Evolutionary conservation across 768 basidiomycete genomes (phyloP).

Genomic region (Leccinum ochraceum): DNA sequence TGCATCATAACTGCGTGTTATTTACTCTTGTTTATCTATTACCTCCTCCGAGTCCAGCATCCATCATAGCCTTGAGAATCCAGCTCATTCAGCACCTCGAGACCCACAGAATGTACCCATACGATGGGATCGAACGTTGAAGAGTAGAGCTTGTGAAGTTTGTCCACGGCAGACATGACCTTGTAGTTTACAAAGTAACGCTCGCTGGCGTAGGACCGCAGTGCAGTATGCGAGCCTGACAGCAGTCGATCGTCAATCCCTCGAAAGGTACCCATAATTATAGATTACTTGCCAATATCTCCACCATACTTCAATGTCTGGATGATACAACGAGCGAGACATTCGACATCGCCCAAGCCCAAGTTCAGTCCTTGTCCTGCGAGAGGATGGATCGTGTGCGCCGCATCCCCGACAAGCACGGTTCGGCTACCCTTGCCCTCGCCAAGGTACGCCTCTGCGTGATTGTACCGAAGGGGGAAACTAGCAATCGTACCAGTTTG

Average conservation of each 20-base stretch:
- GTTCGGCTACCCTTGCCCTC: conserved; percentile 67
- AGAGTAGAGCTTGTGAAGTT: conserved; percentile 85
- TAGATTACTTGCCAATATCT: conserved; percentile 68
- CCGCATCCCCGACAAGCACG: conserved; percentile 93
- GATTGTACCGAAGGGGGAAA: conserved; percentile 87
- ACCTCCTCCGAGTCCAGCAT: conserved; percentile 50
- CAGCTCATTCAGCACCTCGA: conserved; percentile 91
- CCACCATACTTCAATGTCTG: conserved; percentile 60
- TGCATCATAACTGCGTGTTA: conserved; percentile 44
- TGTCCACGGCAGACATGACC: conserved; percentile 82
- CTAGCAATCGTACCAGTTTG: conserved; percentile 78
- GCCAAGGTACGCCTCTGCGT: conserved; percentile 85
- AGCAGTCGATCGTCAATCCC: background rate
- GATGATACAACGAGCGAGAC: conserved; percentile 66
- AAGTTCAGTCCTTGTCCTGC: conserved; percentile 96
- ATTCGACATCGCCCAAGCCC: conserved; percentile 85
- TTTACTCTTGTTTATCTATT: background rate
- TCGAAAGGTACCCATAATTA: background rate
- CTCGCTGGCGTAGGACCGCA: conserved; percentile 75
- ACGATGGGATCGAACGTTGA: conserved; percentile 68
- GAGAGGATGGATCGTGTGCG: conserved; percentile 92
- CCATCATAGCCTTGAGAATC: conserved; percentile 86
- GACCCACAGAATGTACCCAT: conserved; percentile 82
- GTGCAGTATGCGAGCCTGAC: conserved; percentile 71
- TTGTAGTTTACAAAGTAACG: conserved; percentile 88